Conservation (phyloP, 768 basidiomycete species). For the Boletus pseudopeckii region DNA sequence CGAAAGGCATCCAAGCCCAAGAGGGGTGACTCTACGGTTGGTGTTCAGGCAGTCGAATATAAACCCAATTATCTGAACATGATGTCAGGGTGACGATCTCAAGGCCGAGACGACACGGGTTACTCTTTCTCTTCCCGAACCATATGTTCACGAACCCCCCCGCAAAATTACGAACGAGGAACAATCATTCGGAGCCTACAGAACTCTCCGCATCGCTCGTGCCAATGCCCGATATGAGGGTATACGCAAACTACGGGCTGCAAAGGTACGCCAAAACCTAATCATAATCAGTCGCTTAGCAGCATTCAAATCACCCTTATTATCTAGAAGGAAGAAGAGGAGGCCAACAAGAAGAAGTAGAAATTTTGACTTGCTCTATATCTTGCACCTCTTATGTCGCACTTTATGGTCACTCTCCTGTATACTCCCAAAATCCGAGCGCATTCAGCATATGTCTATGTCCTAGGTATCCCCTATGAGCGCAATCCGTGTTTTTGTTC, state of each 20-base stretch:
- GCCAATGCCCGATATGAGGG: constrained; percentile 84
- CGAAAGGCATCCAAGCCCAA: constrained; percentile 93
- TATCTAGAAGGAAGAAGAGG: constrained; percentile 82
- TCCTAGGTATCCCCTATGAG: constrained; percentile 31
- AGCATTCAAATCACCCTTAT: constrained; percentile 14
- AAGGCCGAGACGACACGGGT: constrained; percentile 70
- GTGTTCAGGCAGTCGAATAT: constrained; percentile 28
- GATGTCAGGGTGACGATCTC: constrained; percentile 73
- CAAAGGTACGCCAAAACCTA: constrained; percentile 58
- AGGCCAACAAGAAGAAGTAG: constrained; percentile 89
- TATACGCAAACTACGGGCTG: constrained; percentile 77
- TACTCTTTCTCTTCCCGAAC: constrained; percentile 61
- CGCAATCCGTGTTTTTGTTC: background rate
- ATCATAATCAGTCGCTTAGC: background rate
- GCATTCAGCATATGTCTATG: constrained; percentile 25
- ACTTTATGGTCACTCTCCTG: constrained; percentile 19
- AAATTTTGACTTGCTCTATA: constrained; percentile 18
- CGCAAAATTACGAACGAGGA: constrained; percentile 92
- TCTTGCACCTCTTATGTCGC: constrained; percentile 24
- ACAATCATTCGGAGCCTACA: constrained; percentile 84
- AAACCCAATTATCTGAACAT: constrained; percentile 3
- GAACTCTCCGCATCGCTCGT: constrained; percentile 80
- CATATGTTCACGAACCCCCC: constrained; percentile 73
- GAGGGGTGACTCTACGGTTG: constrained; percentile 88
- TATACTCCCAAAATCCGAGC: constrained; percentile 39